Base-by-base conservation (phyloP, 2,329 filamentous ascomycete species). In the Pyrenophora graminea region DNA sequence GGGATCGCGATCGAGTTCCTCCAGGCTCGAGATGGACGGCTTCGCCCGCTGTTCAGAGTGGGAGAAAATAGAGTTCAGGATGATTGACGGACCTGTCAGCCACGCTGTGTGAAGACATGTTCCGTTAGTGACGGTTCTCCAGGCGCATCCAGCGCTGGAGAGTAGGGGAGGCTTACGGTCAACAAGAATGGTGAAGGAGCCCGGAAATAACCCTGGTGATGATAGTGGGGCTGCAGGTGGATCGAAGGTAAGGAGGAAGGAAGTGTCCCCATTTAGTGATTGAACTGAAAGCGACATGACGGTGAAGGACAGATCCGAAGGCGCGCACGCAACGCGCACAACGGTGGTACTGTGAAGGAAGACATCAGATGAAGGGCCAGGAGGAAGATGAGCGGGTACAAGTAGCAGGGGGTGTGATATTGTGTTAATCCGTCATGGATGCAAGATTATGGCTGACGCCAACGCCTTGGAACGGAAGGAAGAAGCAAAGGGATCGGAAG, bases 161-260 rank as follows among this genome's bases (percentile, higher is more conserved):
- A 12, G 27, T 30, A 30, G 10, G 27, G 10, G 12, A 30, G 27
- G 49, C 50, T 49, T 49, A 53, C 50, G 88, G 67, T 92, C 88
- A 43, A 91, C 72, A 34, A 91, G 79, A 45, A 91, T 81, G 13
- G 82, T 85, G 69, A 87, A 90, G 3, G 81, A 79, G 27, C 56
- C 76, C 10, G 78, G 76, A 25, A 74, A 74, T 37, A 70, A 63
- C 49, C 63, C 67, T 41, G 68, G 74, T 50, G 71, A 71, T 17
- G 70, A 60, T 8, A 63, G 60, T 48, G 77, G 68, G 40, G 77
- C 73, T n/a, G 76, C 72, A 23, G 80, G 73, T 27, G 83, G 82
- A 48, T 81, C 76, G 63, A 89, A 86, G 23, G 81, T 82, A 38
- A 89, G 76, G 31, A 88, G 78, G 67, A 89, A 88, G 3, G 83